phyloP scores from a whole-genome alignment of 2,329 filamentous ascomycete species.

The Penicillium sp. region DNA sequence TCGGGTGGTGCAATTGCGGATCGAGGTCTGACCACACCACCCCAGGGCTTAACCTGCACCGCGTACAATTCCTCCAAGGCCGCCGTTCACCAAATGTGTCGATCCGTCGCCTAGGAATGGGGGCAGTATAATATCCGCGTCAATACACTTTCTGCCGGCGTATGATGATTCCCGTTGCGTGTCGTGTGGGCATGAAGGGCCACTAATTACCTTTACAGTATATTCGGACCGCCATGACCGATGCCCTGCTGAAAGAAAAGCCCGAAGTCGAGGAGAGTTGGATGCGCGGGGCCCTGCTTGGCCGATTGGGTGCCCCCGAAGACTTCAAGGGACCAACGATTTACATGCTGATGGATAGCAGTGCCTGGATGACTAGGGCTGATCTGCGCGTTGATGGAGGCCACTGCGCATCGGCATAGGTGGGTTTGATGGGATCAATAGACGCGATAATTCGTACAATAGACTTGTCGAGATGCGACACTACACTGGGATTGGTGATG shows the following conservation, averaged over 20 bases:
- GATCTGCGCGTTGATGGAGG: slow-evolving; percentile 40
- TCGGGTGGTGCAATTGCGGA: neutral
- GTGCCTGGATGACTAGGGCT: slow-evolving; percentile 38
- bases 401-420: slow-evolving; percentile 32
- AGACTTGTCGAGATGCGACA: too few relatives aligned
- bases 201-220: slow-evolving; percentile 29
- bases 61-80: slow-evolving; percentile 53
- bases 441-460: too few relatives aligned
- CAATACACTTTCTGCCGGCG: slow-evolving; percentile 71
- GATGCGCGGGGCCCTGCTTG: slow-evolving; percentile 50
- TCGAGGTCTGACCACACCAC: neutral
- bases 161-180: slow-evolving; percentile 19
- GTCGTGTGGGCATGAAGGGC: neutral
- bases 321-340: slow-evolving; percentile 36
- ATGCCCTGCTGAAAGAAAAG: slow-evolving; percentile 41
- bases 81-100: slow-evolving; percentile 46
- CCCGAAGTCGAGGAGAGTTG: slow-evolving; percentile 49
- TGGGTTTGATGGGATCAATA: slow-evolving; percentile 1
- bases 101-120: slow-evolving; percentile 47
- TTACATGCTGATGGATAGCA: slow-evolving; percentile 35
- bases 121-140: slow-evolving; percentile 63
- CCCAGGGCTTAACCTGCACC: slow-evolving; percentile 56
- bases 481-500: too few relatives aligned
- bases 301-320: slow-evolving; percentile 44
- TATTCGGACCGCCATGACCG: slow-evolving; percentile 47